These are phyloP conservation scores for Aspergillus conjunctus DNA, from an alignment of 495 filamentous ascomycete species.

Conservation along the genomic window DNA sequence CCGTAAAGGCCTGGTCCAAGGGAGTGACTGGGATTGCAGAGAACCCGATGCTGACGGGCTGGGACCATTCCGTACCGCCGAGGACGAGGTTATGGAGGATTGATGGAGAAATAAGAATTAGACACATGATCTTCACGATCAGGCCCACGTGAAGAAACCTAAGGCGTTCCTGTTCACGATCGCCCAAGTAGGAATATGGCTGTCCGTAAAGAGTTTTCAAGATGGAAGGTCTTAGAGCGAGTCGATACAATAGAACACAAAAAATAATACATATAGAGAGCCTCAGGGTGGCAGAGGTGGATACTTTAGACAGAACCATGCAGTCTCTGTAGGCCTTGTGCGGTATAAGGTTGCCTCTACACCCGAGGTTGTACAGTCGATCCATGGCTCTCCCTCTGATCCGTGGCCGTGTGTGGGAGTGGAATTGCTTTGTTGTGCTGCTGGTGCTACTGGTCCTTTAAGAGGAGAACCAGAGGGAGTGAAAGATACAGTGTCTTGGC, in stretches of 20 bases:
- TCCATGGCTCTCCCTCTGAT: conserved; percentile 1
- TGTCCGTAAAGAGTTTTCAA: not conserved
- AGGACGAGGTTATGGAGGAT: not conserved
- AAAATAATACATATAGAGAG: not conserved
- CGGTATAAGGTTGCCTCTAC: not conserved
- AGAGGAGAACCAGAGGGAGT: not conserved
- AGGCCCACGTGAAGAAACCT: not conserved
- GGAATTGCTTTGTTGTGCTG: not conserved
- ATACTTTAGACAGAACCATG: not conserved
- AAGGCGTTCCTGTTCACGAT: not conserved
- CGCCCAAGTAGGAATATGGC: not conserved
- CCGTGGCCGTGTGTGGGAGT: not conserved
- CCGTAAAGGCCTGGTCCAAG: not conserved
- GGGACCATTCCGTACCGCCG: not conserved
- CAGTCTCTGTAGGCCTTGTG: not conserved
- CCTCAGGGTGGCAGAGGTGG: not conserved
- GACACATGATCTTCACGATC: not conserved
- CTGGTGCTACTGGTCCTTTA: not conserved
- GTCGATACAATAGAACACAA: not conserved
- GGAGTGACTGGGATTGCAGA: not conserved
- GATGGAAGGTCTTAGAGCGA: not conserved
- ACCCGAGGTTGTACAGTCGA: conserved; percentile 1
- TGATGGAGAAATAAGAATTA: not conserved
- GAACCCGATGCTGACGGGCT: not conserved
- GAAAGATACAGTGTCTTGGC: not conserved